phyloP scores from a whole-genome alignment of 495 filamentous ascomycete genomes.

The Daldinia grandis region DNA sequence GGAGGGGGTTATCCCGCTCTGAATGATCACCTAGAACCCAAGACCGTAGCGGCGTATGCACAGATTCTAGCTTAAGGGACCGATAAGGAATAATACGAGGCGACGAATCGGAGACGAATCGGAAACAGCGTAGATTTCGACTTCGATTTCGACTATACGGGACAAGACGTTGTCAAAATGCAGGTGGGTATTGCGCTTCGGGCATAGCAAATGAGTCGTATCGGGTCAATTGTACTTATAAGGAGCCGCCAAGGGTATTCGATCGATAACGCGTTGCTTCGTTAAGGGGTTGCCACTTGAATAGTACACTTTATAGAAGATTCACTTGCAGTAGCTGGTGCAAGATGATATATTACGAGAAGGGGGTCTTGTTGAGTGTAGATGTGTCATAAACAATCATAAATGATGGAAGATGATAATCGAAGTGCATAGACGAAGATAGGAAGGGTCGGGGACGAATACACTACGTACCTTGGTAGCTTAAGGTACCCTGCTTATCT shows the following conservation, averaged over 20 bases:
- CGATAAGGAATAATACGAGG: not conserved
- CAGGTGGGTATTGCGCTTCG: not conserved
- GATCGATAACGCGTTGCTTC: not conserved
- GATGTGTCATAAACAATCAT: constrained; percentile 11
- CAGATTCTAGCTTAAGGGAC: not conserved
- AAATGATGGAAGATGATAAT: not conserved
- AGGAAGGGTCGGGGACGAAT: constrained; percentile 9
- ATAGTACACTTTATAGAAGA: not conserved
- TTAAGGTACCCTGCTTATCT: not conserved
- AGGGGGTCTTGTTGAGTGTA: not conserved
- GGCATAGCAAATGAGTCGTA: constrained; percentile 4
- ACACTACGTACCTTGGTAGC: no score
- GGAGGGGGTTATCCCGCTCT: constrained; percentile 13
- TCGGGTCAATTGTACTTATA: constrained; percentile 13
- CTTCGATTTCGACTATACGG: not conserved
- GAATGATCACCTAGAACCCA: not conserved
- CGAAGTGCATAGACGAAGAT: constrained; percentile 8
- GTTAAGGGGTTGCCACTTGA: not conserved
- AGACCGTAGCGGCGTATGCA: not conserved
- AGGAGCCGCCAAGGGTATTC: constrained; percentile 4
- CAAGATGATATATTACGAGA: not conserved
- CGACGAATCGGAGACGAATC: not conserved
- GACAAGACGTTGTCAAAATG: not conserved
- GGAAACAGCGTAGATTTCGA: not conserved
- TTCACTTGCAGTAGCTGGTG: not conserved